A percentile compares a stretch with the other conserved stretches of the same genome.
Conservation (phyloP, 257 asterid species). For the Gardenia jasminoides region DNA sequence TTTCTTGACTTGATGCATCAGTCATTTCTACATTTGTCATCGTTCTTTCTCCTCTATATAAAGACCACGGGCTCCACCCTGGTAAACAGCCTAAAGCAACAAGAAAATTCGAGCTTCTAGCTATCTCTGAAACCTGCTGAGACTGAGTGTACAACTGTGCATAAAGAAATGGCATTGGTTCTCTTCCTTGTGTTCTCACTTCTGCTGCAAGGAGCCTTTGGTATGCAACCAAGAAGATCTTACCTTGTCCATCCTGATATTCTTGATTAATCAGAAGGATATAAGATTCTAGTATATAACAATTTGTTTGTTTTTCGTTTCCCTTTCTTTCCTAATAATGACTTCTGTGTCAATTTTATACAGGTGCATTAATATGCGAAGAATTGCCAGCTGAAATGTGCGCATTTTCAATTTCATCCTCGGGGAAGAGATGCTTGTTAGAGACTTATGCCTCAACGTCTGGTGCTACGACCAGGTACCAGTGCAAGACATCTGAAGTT, state of each 20-base stretch:
- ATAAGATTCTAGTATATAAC: no score
- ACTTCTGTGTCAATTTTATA: background rate
- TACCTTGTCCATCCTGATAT: background rate
- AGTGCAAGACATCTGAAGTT: slow-evolving; percentile 35
- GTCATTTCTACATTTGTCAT: background rate
- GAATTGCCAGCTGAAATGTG: slow-evolving; percentile 31
- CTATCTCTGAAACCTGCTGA: background rate
- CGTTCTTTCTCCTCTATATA: background rate
- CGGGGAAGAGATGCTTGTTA: slow-evolving; percentile 34
- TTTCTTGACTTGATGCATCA: background rate
- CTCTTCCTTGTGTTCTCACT: slow-evolving; percentile 31
- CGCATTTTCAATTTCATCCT: slow-evolving; percentile 29
- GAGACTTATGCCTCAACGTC: slow-evolving; percentile 32
- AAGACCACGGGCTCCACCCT: background rate
- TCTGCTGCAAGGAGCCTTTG: slow-evolving; percentile 34
- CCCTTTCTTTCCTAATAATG: background rate
- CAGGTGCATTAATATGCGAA: slow-evolving; percentile 37
- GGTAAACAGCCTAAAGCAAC: background rate
- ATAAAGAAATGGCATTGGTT: slow-evolving; percentile 17
- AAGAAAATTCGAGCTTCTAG: background rate
- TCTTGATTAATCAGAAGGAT: background rate
- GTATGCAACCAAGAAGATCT: background rate
- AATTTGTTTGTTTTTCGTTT: no score
- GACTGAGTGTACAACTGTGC: background rate
- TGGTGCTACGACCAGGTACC: slow-evolving; percentile 14